phyloP scores from a whole-genome alignment of 2,329 filamentous ascomycete species.

The Pezicula radicicola region DNA sequence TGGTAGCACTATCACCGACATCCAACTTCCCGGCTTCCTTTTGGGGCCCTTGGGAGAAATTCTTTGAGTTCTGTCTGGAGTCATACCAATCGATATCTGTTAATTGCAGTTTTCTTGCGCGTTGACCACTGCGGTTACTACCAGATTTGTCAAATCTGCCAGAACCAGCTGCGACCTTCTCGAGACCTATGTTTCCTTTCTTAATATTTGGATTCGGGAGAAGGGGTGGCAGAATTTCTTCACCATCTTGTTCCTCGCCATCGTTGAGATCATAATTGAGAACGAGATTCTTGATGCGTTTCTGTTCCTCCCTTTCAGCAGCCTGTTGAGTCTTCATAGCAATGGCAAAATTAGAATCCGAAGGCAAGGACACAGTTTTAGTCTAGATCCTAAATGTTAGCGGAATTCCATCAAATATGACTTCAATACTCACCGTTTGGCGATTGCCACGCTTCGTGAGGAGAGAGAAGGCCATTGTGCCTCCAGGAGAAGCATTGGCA shows the following conservation, averaged over 20 bases:
- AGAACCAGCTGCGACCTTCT: slow-evolving; percentile 43
- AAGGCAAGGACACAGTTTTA: slow-evolving; percentile 82
- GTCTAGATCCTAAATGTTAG: slow-evolving; percentile 54
- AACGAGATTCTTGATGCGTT: slow-evolving; percentile 96
- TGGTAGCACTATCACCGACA: too few species aligned
- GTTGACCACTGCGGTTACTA: slow-evolving; percentile 61
- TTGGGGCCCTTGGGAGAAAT: slow-evolving; percentile 7
- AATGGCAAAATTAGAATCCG: slow-evolving; percentile 91
- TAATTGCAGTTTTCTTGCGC: slow-evolving; percentile 85
- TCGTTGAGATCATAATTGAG: slow-evolving; percentile 94
- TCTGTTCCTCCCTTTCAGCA: slow-evolving; percentile 92
- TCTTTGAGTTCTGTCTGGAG: slow-evolving; percentile 17
- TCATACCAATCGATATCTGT: slow-evolving; percentile 97
- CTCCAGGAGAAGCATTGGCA: slow-evolving; percentile 29
- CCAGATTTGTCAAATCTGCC: slow-evolving; percentile 31
- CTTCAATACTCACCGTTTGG: slow-evolving; percentile 66
- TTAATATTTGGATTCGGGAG: slow-evolving; percentile 49
- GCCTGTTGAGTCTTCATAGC: slow-evolving; percentile 96
- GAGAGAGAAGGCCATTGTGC: slow-evolving; percentile 94
- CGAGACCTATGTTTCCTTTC: slow-evolving; percentile 50
- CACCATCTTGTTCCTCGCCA: slow-evolving; percentile 77
- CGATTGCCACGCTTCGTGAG: slow-evolving; percentile 95
- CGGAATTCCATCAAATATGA: neutral
- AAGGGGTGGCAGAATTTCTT: slow-evolving; percentile 41
- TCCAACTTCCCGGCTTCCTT: neutral